Evolutionary conservation across 2,329 filamentous ascomycete genomes (phyloP).

Genomic region (Cladosporium colombiae): DNA sequence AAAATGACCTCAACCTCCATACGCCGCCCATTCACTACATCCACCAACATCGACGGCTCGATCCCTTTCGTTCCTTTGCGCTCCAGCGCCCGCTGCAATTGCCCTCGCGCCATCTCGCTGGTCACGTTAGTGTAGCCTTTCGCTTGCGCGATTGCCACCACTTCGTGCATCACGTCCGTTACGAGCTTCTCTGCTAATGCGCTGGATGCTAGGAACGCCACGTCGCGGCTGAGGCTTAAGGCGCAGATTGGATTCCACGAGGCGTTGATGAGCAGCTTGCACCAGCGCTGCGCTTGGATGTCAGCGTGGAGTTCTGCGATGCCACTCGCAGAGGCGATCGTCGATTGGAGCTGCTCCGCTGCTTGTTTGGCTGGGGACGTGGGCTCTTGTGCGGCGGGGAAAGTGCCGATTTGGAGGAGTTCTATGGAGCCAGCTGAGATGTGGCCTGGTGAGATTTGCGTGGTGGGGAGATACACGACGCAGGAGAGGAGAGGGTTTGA

Average conservation of each 20-base stretch:
- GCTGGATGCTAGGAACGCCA: conserved; percentile 50
- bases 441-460: conserved; percentile 51
- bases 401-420: conserved; percentile 53
- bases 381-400: conserved; percentile 37
- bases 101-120: conserved; percentile 39
- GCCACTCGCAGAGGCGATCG: conserved; percentile 45
- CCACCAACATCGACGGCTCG: conserved; percentile 54
- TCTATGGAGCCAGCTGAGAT: conserved; percentile 52
- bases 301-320: conserved; percentile 54
- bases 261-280: conserved; percentile 62
- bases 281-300: conserved; percentile 60
- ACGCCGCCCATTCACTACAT: conserved; percentile 43
- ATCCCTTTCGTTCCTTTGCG: conserved; percentile 43
- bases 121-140: conserved; percentile 40
- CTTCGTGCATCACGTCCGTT: conserved; percentile 48
- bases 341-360: conserved; percentile 33
- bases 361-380: conserved; percentile 16
- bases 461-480: conserved; percentile 54
- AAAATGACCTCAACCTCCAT: conserved; percentile 56
- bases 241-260: conserved; percentile 64
- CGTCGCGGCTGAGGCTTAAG: conserved; percentile 52
- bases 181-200: conserved; percentile 41
- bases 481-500: conserved; percentile 56
- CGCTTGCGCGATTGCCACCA: conserved; percentile 44
- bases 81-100: conserved; percentile 24